These are phyloP conservation scores for Pseudogymnoascus sp. DNA, from an alignment of 2,329 filamentous ascomycete species.

Conservation along the genomic window DNA sequence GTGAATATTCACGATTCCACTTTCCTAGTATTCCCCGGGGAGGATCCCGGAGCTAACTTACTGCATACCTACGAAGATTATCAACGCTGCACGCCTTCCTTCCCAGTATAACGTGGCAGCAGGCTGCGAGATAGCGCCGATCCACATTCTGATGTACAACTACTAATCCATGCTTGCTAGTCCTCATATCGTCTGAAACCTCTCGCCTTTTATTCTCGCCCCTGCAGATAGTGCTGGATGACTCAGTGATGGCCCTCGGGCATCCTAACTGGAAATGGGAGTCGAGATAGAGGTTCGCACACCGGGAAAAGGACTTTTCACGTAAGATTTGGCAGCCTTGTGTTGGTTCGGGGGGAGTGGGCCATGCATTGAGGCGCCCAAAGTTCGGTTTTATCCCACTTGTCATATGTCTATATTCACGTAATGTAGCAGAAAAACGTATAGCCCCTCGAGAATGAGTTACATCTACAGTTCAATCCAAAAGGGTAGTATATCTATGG, in stretches of 20 bases:
- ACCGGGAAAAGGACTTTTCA: not conserved
- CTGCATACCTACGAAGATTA: not conserved
- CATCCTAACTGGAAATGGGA: not conserved
- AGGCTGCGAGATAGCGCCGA: not conserved
- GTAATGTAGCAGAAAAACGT: not conserved
- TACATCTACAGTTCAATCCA: not conserved
- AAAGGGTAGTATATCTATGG: not conserved
- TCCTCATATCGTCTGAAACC: not conserved
- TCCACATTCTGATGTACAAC: not conserved
- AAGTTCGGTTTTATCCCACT: not conserved
- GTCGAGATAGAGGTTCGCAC: not conserved
- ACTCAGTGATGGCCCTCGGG: not conserved
- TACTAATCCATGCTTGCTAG: not conserved
- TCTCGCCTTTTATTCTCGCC: not conserved
- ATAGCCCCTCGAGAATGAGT: not conserved
- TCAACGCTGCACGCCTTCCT: not conserved
- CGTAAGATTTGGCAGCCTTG: not conserved
- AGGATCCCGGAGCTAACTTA: not conserved
- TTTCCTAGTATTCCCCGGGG: not conserved
- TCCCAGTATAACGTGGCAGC: not conserved
- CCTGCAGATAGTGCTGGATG: not conserved
- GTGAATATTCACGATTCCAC: too few relatives aligned
- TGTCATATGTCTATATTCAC: not conserved
- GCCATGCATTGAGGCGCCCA: not conserved
- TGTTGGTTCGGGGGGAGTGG: not conserved